Conservation (phyloP, 2,329 filamentous ascomycete species). For the Albophoma yamanashiensis region DNA sequence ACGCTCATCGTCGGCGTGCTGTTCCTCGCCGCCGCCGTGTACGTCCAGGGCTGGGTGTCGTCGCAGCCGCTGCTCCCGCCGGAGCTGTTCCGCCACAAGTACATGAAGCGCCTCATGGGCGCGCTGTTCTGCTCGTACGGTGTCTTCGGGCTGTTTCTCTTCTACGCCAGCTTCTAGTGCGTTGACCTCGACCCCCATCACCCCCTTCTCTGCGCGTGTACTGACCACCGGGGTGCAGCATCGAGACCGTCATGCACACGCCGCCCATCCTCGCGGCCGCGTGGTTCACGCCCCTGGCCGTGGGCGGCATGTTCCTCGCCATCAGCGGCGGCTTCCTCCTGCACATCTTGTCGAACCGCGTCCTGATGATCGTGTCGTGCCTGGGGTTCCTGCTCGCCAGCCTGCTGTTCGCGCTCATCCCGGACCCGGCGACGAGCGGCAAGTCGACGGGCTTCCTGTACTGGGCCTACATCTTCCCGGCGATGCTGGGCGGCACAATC, state of each 20-base stretch:
- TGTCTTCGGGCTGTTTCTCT: slow-evolving; percentile 54
- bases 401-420: slow-evolving; percentile 55
- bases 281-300: slow-evolving; percentile 58
- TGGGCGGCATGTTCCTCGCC: slow-evolving; percentile 57
- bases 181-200: slow-evolving; percentile 11
- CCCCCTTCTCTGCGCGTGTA: background rate
- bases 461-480: slow-evolving; percentile 66
- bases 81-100: slow-evolving; percentile 58
- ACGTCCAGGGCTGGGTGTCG: slow-evolving; percentile 63
- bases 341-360: slow-evolving; percentile 51
- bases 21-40: slow-evolving; percentile 49
- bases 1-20: slow-evolving; percentile 53
- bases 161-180: slow-evolving; percentile 61
- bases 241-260: slow-evolving; percentile 48
- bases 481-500: slow-evolving; percentile 58
- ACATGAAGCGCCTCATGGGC: slow-evolving; percentile 52
- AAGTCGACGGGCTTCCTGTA: slow-evolving; percentile 29
- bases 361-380: slow-evolving; percentile 52
- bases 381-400: slow-evolving; percentile 46
- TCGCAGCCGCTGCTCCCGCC: slow-evolving; percentile 57
- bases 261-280: slow-evolving; percentile 52
- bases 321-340: slow-evolving; percentile 54
- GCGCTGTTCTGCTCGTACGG: slow-evolving; percentile 59
- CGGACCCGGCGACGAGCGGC: slow-evolving; percentile 34
- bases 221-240: slow-evolving; percentile 24